These are phyloP conservation scores for Diplodia corticola DNA, from an alignment of 2,329 filamentous ascomycete species.

Conservation along the genomic window DNA sequence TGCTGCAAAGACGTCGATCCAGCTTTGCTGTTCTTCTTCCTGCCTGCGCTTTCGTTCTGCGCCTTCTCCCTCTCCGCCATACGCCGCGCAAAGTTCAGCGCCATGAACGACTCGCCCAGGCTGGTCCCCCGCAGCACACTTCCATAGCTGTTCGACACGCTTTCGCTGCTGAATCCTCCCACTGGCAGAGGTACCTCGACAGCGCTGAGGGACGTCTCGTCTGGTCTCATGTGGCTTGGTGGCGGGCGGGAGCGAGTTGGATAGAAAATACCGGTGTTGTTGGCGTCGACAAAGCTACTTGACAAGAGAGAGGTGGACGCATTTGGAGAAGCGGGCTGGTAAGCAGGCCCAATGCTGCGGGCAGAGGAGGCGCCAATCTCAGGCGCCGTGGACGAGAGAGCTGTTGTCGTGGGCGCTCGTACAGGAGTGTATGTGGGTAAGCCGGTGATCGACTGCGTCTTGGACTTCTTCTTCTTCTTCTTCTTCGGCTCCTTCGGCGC, in stretches of 20 bases:
- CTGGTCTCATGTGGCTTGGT: slow-evolving; percentile 4
- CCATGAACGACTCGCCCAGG: slow-evolving; percentile 21
- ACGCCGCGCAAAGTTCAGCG: slow-evolving; percentile 21
- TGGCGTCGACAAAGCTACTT: slow-evolving; percentile 18
- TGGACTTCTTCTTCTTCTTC: slow-evolving; percentile 21
- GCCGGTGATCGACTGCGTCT: not conserved
- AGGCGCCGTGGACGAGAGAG: slow-evolving; percentile 14
- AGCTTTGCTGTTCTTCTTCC: not conserved
- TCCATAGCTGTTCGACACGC: slow-evolving; percentile 1
- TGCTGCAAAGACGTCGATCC: not conserved
- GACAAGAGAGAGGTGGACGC: slow-evolving; percentile 10
- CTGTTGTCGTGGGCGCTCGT: slow-evolving; percentile 9
- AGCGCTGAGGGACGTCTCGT: slow-evolving; percentile 12
- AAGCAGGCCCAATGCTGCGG: not conserved
- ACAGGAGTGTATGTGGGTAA: slow-evolving; percentile 9
- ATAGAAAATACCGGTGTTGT: slow-evolving; percentile 22
- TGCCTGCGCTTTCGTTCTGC: not conserved
- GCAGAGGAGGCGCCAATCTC: slow-evolving; percentile 11
- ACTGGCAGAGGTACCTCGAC: slow-evolving; percentile 20
- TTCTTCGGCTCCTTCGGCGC: slow-evolving; percentile 19
- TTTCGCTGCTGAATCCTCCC: slow-evolving; percentile 22
- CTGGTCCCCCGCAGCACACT: slow-evolving; percentile 7
- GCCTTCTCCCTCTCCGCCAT: slow-evolving; percentile 18
- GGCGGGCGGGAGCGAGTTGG: slow-evolving; percentile 15
- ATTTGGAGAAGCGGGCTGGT: not conserved